A percentile compares a stretch with the other conserved stretches of the same genome.
Conservation (phyloP, 306 rosid species). For the Prinsepia uniflora region DNA sequence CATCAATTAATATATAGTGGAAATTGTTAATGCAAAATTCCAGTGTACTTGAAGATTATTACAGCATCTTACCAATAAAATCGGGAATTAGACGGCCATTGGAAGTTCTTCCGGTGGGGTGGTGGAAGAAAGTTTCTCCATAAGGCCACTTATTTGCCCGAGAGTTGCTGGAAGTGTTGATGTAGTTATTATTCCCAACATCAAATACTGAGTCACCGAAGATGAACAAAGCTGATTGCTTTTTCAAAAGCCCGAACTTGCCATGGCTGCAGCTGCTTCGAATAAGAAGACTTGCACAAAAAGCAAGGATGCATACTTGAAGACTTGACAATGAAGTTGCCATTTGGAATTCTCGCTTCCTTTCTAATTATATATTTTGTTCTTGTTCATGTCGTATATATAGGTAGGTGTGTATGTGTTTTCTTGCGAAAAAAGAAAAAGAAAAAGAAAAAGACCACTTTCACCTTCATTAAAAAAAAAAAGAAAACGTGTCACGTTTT, state of each 20-base stretch:
- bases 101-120: constrained; percentile 36
- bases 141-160: constrained; percentile 32
- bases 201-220: constrained; percentile 41
- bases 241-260: neutral
- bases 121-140: constrained; percentile 37
- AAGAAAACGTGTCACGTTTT: too few relatives aligned
- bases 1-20: neutral
- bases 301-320: neutral
- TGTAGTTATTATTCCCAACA: constrained; percentile 32
- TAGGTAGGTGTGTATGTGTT: neutral
- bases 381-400: neutral
- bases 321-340: neutral
- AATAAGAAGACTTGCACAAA: neutral
- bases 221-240: constrained; percentile 26
- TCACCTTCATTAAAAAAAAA: too few relatives aligned
- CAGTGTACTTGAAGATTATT: neutral
- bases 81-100: constrained; percentile 42
- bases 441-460: too few relatives aligned
- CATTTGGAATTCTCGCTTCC: neutral
- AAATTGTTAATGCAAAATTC: neutral
- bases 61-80: constrained; percentile 26
- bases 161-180: neutral
- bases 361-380: neutral
- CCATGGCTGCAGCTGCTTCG: neutral
- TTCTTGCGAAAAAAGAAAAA: neutral